These are phyloP conservation scores for Lactarius hengduanensis DNA, from an alignment of 768 basidiomycete species.

Conservation along the genomic window DNA sequence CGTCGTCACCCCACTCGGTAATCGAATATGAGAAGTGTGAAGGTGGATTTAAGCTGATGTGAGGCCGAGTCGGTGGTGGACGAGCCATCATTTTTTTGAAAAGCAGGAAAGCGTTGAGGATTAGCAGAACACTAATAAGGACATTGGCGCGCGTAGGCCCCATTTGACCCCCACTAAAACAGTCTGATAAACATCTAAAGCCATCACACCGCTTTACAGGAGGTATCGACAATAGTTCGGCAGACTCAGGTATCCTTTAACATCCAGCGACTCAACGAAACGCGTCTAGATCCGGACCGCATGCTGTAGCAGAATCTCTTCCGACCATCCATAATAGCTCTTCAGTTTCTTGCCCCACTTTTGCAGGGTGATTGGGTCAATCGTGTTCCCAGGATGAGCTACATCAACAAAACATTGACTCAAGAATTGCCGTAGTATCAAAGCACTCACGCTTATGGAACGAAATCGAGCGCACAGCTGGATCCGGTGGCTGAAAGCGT, in stretches of 20 bases:
- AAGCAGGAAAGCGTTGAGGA: not conserved
- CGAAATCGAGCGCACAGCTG: constrained; percentile 31
- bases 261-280: not conserved
- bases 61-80: constrained; percentile 31
- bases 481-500: constrained; percentile 35
- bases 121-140: not conserved
- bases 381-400: constrained; percentile 36
- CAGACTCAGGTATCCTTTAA: not conserved
- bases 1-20: constrained; percentile 36
- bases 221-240: not conserved
- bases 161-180: constrained; percentile 13
- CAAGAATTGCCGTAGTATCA: not conserved
- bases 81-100: constrained; percentile 26
- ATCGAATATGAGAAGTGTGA: constrained; percentile 28
- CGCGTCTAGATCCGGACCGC: constrained; percentile 4
- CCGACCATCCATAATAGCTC: constrained; percentile 35
- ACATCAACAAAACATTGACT: not conserved
- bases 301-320: constrained; percentile 29
- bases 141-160: not conserved
- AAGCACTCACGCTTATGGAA: constrained; percentile 35
- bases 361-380: constrained; percentile 32
- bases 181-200: constrained; percentile 13
- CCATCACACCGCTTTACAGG: constrained; percentile 14
- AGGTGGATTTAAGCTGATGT: constrained; percentile 30
- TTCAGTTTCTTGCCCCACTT: constrained; percentile 33